Evolutionary conservation across 2,329 filamentous ascomycete species (phyloP).

Genomic region (Alternaria tenuissima): DNA sequence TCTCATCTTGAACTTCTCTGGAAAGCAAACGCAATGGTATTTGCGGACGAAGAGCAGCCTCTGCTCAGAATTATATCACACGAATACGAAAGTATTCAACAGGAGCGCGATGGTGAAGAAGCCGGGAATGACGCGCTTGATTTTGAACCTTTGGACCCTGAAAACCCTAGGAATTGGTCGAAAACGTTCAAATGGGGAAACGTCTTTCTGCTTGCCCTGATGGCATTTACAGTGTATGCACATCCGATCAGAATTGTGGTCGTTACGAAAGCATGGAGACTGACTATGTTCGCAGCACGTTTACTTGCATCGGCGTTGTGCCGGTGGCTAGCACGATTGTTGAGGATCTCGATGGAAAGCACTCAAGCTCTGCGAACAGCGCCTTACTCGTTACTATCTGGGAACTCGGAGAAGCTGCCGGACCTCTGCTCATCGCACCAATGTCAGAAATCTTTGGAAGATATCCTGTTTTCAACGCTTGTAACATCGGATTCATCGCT

Average conservation of each 20-base stretch:
- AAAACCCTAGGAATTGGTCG: conserved; percentile 45
- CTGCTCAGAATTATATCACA: conserved; percentile 35
- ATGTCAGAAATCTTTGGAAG: conserved; percentile 46
- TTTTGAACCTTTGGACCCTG: conserved; percentile 41
- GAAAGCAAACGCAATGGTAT: conserved; percentile 20
- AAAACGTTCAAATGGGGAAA: conserved; percentile 43
- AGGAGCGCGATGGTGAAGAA: conserved; percentile 20
- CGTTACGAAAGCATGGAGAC: not conserved
- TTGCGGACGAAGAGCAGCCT: conserved; percentile 41
- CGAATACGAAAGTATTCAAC: conserved; percentile 22
- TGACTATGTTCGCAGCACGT: conserved; percentile 34
- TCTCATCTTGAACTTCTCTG: not conserved
- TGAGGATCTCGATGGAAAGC: conserved; percentile 38
- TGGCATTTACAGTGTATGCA: conserved; percentile 48
- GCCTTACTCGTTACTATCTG: conserved; percentile 48
- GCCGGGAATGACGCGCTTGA: conserved; percentile 32
- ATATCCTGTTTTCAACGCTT: conserved; percentile 44
- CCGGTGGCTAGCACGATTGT: conserved; percentile 45
- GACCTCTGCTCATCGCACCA: conserved; percentile 46
- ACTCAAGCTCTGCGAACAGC: conserved; percentile 34
- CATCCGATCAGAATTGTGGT: not conserved
- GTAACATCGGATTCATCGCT: conserved; percentile 57
- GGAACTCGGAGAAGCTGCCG: conserved; percentile 48
- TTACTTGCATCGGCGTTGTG: conserved; percentile 51
- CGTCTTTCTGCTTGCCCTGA: conserved; percentile 43